A percentile compares a stretch with the other conserved stretches of the same genome.
phyloP scores from a whole-genome alignment of 1,284 basidiomycete species.

The Fomitopsis schrenkii region DNA sequence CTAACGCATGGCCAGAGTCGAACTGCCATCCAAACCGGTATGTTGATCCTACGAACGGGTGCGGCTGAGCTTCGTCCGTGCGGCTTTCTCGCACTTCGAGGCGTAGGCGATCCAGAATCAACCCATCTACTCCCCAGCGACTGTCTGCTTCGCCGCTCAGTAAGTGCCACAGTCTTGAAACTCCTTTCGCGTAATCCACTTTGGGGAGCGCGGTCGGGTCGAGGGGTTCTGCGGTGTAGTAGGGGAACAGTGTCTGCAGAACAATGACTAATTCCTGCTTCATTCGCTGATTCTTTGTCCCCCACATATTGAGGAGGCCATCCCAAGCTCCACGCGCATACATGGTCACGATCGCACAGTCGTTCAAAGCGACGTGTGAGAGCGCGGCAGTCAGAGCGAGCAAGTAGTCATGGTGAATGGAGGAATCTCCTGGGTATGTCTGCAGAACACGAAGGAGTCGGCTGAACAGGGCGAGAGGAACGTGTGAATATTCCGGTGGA shows the following conservation, averaged over 20 bases:
- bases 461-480: slow-evolving; percentile 53
- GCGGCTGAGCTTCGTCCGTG: slow-evolving; percentile 16
- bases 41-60: slow-evolving; percentile 55
- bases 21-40: slow-evolving; percentile 76
- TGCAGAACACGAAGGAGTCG: slow-evolving; percentile 68
- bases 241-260: slow-evolving; percentile 70
- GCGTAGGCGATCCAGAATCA: slow-evolving; percentile 64
- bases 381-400: slow-evolving; percentile 66
- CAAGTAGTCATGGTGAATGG: slow-evolving; percentile 73
- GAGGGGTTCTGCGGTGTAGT: slow-evolving; percentile 38
- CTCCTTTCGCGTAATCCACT: slow-evolving; percentile 32
- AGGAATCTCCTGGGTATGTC: slow-evolving; percentile 63
- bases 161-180: slow-evolving; percentile 49
- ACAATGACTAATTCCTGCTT: slow-evolving; percentile 70
- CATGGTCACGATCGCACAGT: slow-evolving; percentile 47
- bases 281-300: slow-evolving; percentile 63
- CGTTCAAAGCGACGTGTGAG: slow-evolving; percentile 71
- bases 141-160: slow-evolving; percentile 61
- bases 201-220: background rate
- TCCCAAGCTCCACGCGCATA: slow-evolving; percentile 66
- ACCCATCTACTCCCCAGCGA: slow-evolving; percentile 55
- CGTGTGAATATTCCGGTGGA: slow-evolving; percentile 23
- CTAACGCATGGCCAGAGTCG: slow-evolving; percentile 61
- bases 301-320: slow-evolving; percentile 67
- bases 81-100: slow-evolving; percentile 37